A percentile compares a stretch with the other conserved stretches of the same genome.
Conservation (phyloP, 805 yeast species). For the Grigorovia yakushimaensis region DNA sequence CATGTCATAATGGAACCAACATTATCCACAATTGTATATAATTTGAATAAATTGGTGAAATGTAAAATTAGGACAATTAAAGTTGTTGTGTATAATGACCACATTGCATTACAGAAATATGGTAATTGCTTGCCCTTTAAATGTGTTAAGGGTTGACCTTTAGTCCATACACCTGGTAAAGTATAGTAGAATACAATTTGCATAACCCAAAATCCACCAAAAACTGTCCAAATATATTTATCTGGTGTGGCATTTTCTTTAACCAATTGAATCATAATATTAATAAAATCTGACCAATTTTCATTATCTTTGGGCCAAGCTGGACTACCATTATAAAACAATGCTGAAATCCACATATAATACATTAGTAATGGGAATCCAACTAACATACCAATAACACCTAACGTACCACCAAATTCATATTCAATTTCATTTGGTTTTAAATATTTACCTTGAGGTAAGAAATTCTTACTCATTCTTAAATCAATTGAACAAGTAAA, state of each 20-base stretch:
- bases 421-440: constrained; percentile 51
- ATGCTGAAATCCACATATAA: constrained; percentile 91
- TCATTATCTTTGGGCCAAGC: constrained; percentile 62
- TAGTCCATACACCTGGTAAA: constrained; percentile 89
- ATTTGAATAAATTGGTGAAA: constrained; percentile 60
- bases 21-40: constrained; percentile 65
- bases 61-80: constrained; percentile 54
- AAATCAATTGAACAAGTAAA: background rate
- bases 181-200: constrained; percentile 72
- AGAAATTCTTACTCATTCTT: constrained; percentile 8
- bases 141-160: constrained; percentile 88
- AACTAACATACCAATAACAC: constrained; percentile 82
- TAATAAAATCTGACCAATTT: constrained; percentile 42
- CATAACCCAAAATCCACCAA: constrained; percentile 54
- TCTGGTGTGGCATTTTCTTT: constrained; percentile 34
- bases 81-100: constrained; percentile 66
- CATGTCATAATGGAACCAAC: constrained; percentile 91
- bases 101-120: constrained; percentile 87
- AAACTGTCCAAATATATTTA: constrained; percentile 53
- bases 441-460: constrained; percentile 33
- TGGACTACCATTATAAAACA: constrained; percentile 63
- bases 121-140: constrained; percentile 72
- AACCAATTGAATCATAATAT: constrained; percentile 35
- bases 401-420: constrained; percentile 91
- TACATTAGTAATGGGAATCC: constrained; percentile 93